phyloP scores from a whole-genome alignment of 345 rosid genomes.

The Triadica sebifera region DNA sequence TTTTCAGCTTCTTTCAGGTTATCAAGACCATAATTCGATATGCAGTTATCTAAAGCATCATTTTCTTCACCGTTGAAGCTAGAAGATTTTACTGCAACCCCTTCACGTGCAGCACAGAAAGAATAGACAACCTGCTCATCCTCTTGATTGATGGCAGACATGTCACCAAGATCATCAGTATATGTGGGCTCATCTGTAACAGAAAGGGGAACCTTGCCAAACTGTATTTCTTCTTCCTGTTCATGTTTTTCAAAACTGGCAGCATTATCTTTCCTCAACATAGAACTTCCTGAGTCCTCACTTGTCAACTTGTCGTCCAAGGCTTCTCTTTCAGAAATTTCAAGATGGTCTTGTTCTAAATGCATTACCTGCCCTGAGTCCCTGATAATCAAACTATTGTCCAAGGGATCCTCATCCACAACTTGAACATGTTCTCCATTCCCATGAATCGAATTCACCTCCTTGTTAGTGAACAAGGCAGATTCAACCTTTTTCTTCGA shows the following conservation, averaged over 20 bases:
- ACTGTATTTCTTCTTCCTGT: slow-evolving; percentile 1
- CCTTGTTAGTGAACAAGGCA: slow-evolving; percentile 12
- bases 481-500: background rate
- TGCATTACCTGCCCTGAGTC: background rate
- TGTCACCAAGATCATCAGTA: background rate
- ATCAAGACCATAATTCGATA: background rate
- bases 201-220: background rate
- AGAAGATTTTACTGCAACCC: slow-evolving; percentile 7
- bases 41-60: background rate
- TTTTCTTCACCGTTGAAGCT: background rate
- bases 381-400: background rate
- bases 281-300: background rate
- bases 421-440: slow-evolving; percentile 2
- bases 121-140: background rate
- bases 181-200: slow-evolving; percentile 11
- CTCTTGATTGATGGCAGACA: slow-evolving; percentile 15
- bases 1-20: background rate
- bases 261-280: slow-evolving; percentile 5
- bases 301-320: background rate
- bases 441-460: slow-evolving; percentile 17
- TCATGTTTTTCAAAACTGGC: background rate
- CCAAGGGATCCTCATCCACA: background rate
- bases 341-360: background rate
- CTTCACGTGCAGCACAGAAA: background rate
- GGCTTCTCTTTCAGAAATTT: background rate